Conservation (phyloP, 208 protist genomes). For the Trypanosoma avium region DNA sequence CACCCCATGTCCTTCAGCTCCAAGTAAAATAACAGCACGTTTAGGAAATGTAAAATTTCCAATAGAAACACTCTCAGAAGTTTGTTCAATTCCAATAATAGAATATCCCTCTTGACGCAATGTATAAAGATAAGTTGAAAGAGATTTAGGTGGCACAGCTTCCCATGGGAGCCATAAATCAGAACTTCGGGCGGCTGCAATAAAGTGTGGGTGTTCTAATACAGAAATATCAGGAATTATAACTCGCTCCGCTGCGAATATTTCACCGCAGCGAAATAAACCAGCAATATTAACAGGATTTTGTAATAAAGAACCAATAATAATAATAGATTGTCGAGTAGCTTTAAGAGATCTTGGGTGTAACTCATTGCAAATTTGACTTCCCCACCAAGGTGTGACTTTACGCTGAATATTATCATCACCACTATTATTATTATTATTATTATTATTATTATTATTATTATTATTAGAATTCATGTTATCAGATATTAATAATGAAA, state of each 20-base stretch:
- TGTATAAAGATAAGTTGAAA: conserved; percentile 57
- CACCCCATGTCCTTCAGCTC: conserved; percentile 88
- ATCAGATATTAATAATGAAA: conserved; percentile 53
- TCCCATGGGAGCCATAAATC: conserved; percentile 90
- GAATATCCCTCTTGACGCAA: conserved; percentile 80
- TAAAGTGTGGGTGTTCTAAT: conserved; percentile 88
- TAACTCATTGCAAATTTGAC: conserved; percentile 89
- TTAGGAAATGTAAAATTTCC: conserved; percentile 65
- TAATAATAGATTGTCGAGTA: conserved; percentile 67
- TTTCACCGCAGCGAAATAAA: conserved; percentile 87
- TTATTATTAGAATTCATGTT: not conserved
- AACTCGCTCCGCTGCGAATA: conserved; percentile 83
- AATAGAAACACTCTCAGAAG: conserved; percentile 76
- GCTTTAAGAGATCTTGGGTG: conserved; percentile 69
- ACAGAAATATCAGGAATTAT: conserved; percentile 72
- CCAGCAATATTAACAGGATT: conserved; percentile 91
- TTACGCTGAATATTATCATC: conserved; percentile 87
- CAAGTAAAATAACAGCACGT: conserved; percentile 74
- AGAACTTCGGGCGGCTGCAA: conserved; percentile 82
- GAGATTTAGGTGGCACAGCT: conserved; percentile 48
- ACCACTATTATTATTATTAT: conserved; percentile 15
- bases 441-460: not conserved
- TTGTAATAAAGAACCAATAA: conserved; percentile 83
- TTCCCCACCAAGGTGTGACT: conserved; percentile 82
- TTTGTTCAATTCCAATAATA: conserved; percentile 91